Base-by-base conservation (phyloP, 441 rosid species). In the Jatropha multifida region DNA sequence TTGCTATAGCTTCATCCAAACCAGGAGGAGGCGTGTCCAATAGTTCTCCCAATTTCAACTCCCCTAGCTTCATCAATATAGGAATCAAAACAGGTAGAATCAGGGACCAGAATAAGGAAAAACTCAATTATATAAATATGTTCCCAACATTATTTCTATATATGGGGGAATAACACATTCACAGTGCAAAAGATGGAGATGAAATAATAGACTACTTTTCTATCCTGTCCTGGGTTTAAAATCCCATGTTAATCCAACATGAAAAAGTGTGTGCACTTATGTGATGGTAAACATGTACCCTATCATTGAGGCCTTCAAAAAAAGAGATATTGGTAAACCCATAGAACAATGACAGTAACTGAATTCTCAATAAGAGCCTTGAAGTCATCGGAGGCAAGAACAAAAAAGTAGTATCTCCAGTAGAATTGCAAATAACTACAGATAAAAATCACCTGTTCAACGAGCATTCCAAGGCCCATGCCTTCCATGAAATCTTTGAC, bases 21-120 rank as follows among this genome's bases (percentile, higher is more conserved):
- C 98, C 99, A 76, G 98, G 98, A 82, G 98, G 98, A 32, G 98
- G 98, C n/a, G 98, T 85, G 78, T 93, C 98, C 17, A 93, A 86
- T 74, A 93, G 83, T 76, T 94, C 98, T 81, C 97, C 96, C 62
- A 94, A 82, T 81, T 94, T 91, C 74, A 94, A 81, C 73, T 94
- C 97, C 44, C 97, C 99, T 75, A 94, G 77, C 98, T 94, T 86
- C 79, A 68, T 61, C 58, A 77, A 72, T 18, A 73, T 38, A 68
- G 74, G 67, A 60, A 81, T 52, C 51, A 60, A 68, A 81, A 79
- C 64, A 74, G 46, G 76, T 41, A 54, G 65, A 73, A 83, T 79
- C 67, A 56, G 15, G 60, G 12, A 71, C 23, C 72, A 58, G 13
- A 14, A 58, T n/a, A 48, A 51, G 20, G 4, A 15, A 71, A 20